Percentiles rank a stretch among this genome's conserved stretches.
Evolutionary conservation across 352 stramenopile species (phyloP).

Genomic region (Phytophthora ohioensis): DNA sequence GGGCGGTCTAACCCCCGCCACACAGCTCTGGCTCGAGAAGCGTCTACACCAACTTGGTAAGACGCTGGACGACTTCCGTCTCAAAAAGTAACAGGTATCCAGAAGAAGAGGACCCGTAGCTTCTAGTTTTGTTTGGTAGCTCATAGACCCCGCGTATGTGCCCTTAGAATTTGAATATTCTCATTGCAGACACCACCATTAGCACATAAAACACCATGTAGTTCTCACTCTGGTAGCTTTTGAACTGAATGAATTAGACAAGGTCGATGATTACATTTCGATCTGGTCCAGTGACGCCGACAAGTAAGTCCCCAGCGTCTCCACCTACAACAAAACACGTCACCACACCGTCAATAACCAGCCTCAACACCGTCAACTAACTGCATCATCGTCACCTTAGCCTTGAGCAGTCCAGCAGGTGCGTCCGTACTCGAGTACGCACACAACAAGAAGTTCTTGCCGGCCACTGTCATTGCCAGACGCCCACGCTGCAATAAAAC

Average conservation of each 20-base stretch:
- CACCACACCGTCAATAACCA: constrained; percentile 6
- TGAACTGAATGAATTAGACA: constrained; percentile 8
- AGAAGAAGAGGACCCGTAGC: background rate
- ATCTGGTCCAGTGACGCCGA: constrained; percentile 76
- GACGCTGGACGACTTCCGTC: constrained; percentile 69
- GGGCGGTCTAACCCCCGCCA: constrained; percentile 65
- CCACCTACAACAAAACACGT: constrained; percentile 44
- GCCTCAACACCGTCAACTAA: background rate
- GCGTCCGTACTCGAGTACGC: constrained; percentile 71
- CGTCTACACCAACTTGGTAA: constrained; percentile 61
- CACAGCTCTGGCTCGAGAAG: constrained; percentile 79
- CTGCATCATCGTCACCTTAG: constrained; percentile 55
- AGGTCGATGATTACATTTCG: constrained; percentile 51
- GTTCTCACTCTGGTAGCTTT: constrained; percentile 5
- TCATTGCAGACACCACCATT: constrained; percentile 11
- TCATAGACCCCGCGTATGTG: constrained; percentile 25
- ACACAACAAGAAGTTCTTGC: constrained; percentile 81
- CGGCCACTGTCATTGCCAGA: constrained; percentile 69
- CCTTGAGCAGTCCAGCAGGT: constrained; percentile 73
- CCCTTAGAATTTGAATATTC: constrained; percentile 24
- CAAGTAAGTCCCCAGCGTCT: constrained; percentile 70
- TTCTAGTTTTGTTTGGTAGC: constrained; percentile 31
- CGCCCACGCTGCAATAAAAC: constrained; percentile 51
- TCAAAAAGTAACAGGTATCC: constrained; percentile 24
- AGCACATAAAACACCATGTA: background rate